phyloP scores from a whole-genome alignment of 352 stramenopile species.

The Globisporangium nodosum region DNA sequence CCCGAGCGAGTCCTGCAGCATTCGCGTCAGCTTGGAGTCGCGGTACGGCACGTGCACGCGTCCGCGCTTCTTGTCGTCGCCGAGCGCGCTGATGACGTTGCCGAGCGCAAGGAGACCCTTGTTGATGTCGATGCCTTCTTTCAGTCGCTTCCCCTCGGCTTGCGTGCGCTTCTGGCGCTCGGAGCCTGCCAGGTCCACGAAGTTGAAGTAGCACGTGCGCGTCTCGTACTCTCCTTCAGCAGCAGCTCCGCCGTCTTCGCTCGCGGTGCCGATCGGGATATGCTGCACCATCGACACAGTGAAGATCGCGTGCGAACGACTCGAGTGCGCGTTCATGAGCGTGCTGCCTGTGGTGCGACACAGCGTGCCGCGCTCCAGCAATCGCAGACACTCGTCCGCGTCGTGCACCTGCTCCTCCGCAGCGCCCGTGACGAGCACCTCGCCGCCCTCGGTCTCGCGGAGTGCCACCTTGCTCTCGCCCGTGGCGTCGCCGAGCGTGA shows the following conservation, averaged over 20 bases:
- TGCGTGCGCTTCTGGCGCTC: slow-evolving; percentile 95
- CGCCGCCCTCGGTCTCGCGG: slow-evolving; percentile 72
- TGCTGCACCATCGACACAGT: slow-evolving; percentile 82
- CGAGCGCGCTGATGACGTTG: slow-evolving; percentile 97
- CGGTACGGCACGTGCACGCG: slow-evolving; percentile 92
- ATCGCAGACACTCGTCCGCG: slow-evolving; percentile 68
- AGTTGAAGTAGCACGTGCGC: slow-evolving; percentile 86
- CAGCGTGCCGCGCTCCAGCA: slow-evolving; percentile 82
- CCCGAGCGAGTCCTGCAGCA: slow-evolving; percentile 91
- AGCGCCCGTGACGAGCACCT: slow-evolving; percentile 82
- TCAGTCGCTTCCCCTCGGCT: slow-evolving; percentile 87
- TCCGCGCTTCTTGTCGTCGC: slow-evolving; percentile 88
- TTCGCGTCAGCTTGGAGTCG: slow-evolving; percentile 92
- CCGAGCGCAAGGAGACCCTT: slow-evolving; percentile 96
- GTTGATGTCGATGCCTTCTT: slow-evolving; percentile 98
- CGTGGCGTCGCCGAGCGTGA: slow-evolving; percentile 55
- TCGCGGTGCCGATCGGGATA: slow-evolving; percentile 43
- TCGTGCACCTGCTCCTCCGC: slow-evolving; percentile 61
- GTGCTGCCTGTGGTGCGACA: slow-evolving; percentile 84
- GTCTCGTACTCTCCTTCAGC: slow-evolving; percentile 68
- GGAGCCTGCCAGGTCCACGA: slow-evolving; percentile 89
- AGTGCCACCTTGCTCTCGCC: slow-evolving; percentile 73
- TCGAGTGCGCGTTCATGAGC: slow-evolving; percentile 91
- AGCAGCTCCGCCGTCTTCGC: slow-evolving; percentile 22
- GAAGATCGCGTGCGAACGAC: slow-evolving; percentile 91